Evolutionary conservation across 495 filamentous ascomycete genomes (phyloP), one percentile per base, ranked within the genome.

Genomic region (Beverwykella pulmonaria): DNA sequence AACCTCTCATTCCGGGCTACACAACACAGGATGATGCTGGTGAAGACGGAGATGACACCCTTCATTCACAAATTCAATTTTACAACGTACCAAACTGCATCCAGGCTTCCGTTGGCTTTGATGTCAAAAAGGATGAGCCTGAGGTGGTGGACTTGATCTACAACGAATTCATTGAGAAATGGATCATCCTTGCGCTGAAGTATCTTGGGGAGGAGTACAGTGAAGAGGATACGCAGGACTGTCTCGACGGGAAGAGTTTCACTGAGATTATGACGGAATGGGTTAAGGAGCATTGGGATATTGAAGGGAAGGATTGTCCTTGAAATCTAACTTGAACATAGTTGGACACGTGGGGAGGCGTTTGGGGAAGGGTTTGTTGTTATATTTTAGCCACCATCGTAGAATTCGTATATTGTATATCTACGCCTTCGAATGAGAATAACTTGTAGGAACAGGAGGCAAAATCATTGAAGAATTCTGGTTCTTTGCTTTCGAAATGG

Each of bases 1-100:
- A 67, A 1, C 22, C 8, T 23, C 47, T 65, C 1, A 54, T 55
- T 54, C 87, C 88, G 6, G 94, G 94, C 1, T 98, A 98, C 78
- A 97, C 90, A 0, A 98, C 94, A 14, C 79, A 78, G 41, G 94
- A 98, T 74, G 93, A 93, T 70, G 86, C 83, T 1, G 92, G 93
- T 46, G 74, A 79, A n/a, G 89, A 94, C 67, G 95, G 94, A 53
- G 94, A 98, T 74, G 94, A 98, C 74, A 93, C 93, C 0, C 69
- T 97, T 1, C 94, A 98, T 71, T 78, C 83, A 0, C 81, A 82
- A 6, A 87, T 97, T 44, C 75, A 82, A 26, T 91, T 90, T 74
- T 92, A 94, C 75, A 72, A 76, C 3, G 84, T 94, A 14, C 93
- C 93, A 1, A 96, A 96, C 73, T 89, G 87, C 73, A 86, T 98